Conservation (phyloP, 169 alveolate species). For the Eimeria praecox region DNA sequence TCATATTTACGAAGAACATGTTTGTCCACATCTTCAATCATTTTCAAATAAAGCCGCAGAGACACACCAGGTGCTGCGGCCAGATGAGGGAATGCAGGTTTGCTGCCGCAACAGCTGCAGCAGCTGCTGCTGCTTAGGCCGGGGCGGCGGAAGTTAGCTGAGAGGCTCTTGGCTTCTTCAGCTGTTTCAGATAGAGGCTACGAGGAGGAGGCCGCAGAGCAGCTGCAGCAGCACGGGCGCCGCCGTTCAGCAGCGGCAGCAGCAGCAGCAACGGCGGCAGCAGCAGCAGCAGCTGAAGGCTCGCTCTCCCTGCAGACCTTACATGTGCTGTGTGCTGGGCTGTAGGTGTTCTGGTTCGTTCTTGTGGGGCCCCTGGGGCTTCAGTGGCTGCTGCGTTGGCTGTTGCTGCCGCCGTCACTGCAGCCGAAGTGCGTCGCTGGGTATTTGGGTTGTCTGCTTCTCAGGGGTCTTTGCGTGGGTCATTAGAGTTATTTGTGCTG, state of each 20-base stretch:
- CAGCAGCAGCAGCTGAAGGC: conserved; percentile 15
- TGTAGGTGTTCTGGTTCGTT: background rate
- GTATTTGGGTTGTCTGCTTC: background rate
- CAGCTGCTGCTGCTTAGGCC: conserved; percentile 19
- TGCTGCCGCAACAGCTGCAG: conserved; percentile 18
- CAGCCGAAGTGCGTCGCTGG: conserved; percentile 20
- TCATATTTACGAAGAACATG: conserved; percentile 87
- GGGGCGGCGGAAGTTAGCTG: background rate
- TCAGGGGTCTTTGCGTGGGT: background rate
- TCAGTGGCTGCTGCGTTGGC: conserved; percentile 5
- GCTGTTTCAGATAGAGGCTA: background rate
- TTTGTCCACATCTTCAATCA: conserved; percentile 87
- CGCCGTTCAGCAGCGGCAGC: background rate
- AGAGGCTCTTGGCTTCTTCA: background rate
- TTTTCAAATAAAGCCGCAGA: conserved; percentile 39
- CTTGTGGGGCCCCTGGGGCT: conserved; percentile 23
- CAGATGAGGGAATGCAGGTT: background rate
- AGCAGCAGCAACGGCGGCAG: background rate
- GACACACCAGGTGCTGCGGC: background rate
- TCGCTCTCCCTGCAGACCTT: background rate
- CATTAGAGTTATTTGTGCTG: background rate
- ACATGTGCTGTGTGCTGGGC: background rate
- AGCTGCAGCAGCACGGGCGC: background rate
- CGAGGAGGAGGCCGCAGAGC: background rate
- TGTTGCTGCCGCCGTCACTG: conserved; percentile 8